phyloP scores from a whole-genome alignment of 305 asterid genomes.

The Solanum aculeatissimum region DNA sequence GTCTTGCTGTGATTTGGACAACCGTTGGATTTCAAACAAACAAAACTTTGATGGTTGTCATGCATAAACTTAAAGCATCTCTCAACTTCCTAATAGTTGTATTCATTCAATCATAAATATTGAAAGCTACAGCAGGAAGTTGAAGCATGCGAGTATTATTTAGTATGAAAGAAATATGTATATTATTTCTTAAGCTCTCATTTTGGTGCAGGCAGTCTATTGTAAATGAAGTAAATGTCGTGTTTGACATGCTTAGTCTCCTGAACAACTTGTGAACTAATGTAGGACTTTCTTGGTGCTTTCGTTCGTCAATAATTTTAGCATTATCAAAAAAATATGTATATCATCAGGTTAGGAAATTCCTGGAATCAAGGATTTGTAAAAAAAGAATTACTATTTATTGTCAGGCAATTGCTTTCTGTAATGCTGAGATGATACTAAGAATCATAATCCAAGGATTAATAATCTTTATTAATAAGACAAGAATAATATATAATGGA shows the following conservation, averaged over 20 bases:
- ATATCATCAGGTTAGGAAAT: not conserved
- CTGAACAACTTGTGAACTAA: not conserved
- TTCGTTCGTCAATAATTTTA: not conserved
- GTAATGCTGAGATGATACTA: not conserved
- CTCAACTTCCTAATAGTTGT: not conserved
- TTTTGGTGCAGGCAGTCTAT: too few relatives aligned
- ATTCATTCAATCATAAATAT: not conserved
- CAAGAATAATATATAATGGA: not conserved
- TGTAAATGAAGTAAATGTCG: too few relatives aligned
- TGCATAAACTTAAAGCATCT: not conserved
- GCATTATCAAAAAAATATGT: not conserved
- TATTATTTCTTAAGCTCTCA: too few relatives aligned
- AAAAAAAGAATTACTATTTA: not conserved
- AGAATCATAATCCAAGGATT: not conserved
- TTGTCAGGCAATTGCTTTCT: not conserved
- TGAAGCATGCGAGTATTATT: not conserved
- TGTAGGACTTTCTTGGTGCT: not conserved
- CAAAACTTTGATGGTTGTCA: not conserved
- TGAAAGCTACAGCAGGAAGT: not conserved
- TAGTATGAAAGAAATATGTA: too few relatives aligned
- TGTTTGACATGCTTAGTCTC: not conserved
- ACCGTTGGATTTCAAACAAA: not conserved
- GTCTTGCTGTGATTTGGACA: not conserved
- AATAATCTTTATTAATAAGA: not conserved
- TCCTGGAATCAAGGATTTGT: not conserved